phyloP scores from a whole-genome alignment of 2,329 filamentous ascomycete species.

The Sordariomycetes sp. region DNA sequence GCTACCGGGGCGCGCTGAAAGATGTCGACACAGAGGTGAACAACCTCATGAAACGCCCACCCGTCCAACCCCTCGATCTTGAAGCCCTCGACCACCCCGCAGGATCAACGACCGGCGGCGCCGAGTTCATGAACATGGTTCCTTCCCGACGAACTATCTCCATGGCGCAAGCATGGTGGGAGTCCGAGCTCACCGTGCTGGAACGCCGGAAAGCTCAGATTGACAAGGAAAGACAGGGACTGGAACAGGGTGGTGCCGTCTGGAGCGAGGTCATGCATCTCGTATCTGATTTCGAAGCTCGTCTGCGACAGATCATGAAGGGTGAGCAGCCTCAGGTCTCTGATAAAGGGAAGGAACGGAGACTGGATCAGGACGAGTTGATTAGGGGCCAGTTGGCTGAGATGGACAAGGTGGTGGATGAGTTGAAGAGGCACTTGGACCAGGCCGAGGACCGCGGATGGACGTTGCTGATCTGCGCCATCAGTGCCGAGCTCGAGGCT shows the following conservation, averaged over 20 bases:
- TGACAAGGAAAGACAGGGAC: conserved; percentile 51
- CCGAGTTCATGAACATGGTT: conserved; percentile 51
- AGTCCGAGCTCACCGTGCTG: conserved; percentile 49
- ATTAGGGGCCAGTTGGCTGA: conserved; percentile 38
- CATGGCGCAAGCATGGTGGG: conserved; percentile 66
- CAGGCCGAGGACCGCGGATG: conserved; percentile 54
- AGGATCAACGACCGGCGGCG: conserved; percentile 29
- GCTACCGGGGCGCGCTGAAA: conserved; percentile 57
- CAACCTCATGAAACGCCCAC: conserved; percentile 48
- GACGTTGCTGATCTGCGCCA: conserved; percentile 67
- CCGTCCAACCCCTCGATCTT: conserved; percentile 41
- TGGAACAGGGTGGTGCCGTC: conserved; percentile 56
- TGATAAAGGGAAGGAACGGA: conserved; percentile 19
- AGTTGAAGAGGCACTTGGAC: conserved; percentile 44
- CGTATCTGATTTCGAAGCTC: conserved; percentile 56
- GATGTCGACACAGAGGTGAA: conserved; percentile 56
- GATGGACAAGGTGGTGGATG: conserved; percentile 46
- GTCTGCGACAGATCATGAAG: conserved; percentile 47
- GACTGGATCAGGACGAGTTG: conserved; percentile 22
- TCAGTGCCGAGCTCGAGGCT: conserved; percentile 65
- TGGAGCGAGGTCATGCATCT: conserved; percentile 55
- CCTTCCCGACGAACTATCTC: conserved; percentile 57
- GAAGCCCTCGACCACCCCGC: conserved; percentile 25
- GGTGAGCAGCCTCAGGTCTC: conserved; percentile 3
- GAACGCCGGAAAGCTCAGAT: conserved; percentile 45